Evolutionary conservation across 345 rosid genomes (phyloP), one percentile per base, ranked within the genome.

Genomic region (Populus deltoides): DNA sequence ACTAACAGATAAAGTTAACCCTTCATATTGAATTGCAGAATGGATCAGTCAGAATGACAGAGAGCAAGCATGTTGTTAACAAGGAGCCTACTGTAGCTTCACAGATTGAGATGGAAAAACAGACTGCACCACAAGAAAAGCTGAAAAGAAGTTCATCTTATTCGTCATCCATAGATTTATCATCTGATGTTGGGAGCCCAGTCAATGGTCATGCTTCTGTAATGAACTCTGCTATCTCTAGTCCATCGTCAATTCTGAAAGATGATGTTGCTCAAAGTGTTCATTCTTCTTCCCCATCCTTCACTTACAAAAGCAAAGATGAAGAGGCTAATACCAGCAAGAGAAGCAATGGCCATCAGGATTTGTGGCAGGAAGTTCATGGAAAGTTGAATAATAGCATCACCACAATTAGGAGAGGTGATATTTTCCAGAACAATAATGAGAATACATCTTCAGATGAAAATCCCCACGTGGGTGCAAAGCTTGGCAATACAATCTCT

Each of bases 161-260:
- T 78, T 87, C 81, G 7, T 86, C 93, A 65, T 91, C 89, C 69
- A 61, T 85, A 71, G 89, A 88, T 78, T 80, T 88, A 39, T 85
- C 88, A 49, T 83, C 85, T 57, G 89, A 85, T 77, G 74, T 68
- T 16, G 90, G 82, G 39, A 86, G 85, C 82, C 83, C 84, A 13
- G 86, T 75, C 70, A 87, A 86, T 24, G 86, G 81, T 38, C 77
- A 71, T 82, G 75, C 83, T 81, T 83, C 83, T 70, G 9, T 35
- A 3, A 77, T 77, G 41, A 78, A 70, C 68, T 81, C 87, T 62
- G 75, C 81, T 51, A 78, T 74, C 70, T 74, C 85, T 33, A 78
- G 70, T 76, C 74, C 87, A 33, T 38, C 29, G 68, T 59, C 67
- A 7, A 63, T 68, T 61, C 57, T 68, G 67, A 74, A 77, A 24